These are phyloP conservation scores for Drosera spatulata DNA, from an alignment of 179 eudicot genomes.

Conservation along the genomic window DNA sequence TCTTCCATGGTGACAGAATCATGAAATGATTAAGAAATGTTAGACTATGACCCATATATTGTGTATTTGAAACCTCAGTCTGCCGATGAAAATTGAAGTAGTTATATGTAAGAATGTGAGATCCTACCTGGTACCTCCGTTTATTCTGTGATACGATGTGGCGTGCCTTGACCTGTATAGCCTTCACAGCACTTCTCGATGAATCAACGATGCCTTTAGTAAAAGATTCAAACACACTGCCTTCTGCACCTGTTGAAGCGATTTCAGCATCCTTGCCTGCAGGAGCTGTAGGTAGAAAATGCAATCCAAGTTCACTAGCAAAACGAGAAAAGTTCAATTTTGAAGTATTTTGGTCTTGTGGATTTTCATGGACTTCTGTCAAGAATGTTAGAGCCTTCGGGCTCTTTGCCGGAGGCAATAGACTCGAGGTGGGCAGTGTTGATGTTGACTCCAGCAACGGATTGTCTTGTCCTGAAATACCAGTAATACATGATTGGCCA, in stretches of 20 bases:
- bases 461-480: constrained; percentile 19
- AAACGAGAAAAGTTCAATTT: constrained; percentile 57
- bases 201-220: constrained; percentile 84
- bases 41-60: no score
- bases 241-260: constrained; percentile 26
- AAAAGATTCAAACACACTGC: constrained; percentile 55
- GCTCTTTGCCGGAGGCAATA: constrained; percentile 40
- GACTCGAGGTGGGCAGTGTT: constrained; percentile 25
- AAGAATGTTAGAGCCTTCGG: constrained; percentile 27
- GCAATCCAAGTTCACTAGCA: constrained; percentile 52
- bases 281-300: constrained; percentile 35
- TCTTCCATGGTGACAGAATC: no score
- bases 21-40: no score
- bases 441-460: constrained; percentile 23
- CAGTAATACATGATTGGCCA: constrained; percentile 19
- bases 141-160: constrained; percentile 93
- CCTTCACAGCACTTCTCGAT: constrained; percentile 77
- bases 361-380: constrained; percentile 25
- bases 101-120: background rate
- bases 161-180: constrained; percentile 90
- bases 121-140: constrained; percentile 87
- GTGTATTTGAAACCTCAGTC: no score
- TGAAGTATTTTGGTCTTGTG: constrained; percentile 28
- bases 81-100: no score
- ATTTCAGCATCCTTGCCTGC: constrained; percentile 25